Evolutionary conservation across 1,139 yeast genomes (phyloP), one percentile per base, ranked within the genome.

Genomic region (Hanseniaspora gamundiae): DNA sequence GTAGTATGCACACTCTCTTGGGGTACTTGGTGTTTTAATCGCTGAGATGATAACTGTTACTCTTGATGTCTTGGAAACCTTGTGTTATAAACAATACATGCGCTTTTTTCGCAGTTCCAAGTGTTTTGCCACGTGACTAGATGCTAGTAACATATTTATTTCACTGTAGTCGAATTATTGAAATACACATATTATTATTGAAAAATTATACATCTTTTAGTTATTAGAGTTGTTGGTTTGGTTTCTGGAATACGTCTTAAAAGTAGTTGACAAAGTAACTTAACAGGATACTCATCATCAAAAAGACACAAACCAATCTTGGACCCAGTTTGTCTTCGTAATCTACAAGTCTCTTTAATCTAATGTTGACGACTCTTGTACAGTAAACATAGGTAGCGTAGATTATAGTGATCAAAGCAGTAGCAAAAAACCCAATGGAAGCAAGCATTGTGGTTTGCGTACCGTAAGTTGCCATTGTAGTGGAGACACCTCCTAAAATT

Each of bases 281-380:
- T 42, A 78, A 71, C 28, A 82, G 74, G 11, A 88, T 78, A 4
- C 95, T 80, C 2, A 78, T 66, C 8, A 84, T 80, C 52, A 91
- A 68, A 45, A 81, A 81, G 21, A 66, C 64, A 67, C 96, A 88
- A 46, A 91, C 77, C 61, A 78, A 70, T 50, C 82, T 80, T 19
- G 97, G 97, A 1, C 98, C 98, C 52, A 80, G 62, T 56, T 73
- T 77, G 64, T 91, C 98, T 53, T 85, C 95, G 58, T 91, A 91
- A 21, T 84, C 74, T 27, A 78, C 84, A 1, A 93, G 86, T 50
- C 77, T 76, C 68, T 86, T 85, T 51, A 76, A 74, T 59, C 98
- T 77, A 53, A 91, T 86, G 61, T 80, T 80, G 44, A 78, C 62
- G 8, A 87, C 91, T 64, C 98, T 76, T 78, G 84, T 81, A 41